Percentiles rank a stretch among this genome's conserved stretches.
Conservation (phyloP, 768 basidiomycete species). For the Trametes elegans region DNA sequence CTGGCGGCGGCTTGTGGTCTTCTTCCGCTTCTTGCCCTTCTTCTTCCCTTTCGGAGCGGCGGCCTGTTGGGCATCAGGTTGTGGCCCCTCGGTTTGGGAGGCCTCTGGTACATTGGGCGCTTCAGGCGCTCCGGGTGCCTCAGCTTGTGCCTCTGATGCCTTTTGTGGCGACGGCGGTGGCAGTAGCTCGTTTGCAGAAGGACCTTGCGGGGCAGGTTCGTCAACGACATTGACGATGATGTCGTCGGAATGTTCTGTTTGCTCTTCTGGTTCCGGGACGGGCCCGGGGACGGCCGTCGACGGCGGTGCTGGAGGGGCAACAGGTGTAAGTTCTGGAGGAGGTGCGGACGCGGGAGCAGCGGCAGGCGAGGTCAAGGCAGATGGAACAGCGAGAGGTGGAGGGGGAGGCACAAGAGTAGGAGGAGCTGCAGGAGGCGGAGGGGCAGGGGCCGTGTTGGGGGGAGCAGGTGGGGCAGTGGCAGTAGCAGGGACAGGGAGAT, state of each 20-base stretch:
- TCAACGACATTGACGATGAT: neutral
- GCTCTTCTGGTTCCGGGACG: too few relatives aligned
- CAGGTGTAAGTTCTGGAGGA: neutral
- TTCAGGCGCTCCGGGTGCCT: slow-evolving; percentile 6
- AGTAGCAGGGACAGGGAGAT: neutral
- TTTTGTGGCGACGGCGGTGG: too few relatives aligned
- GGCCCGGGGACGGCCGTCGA: too few relatives aligned
- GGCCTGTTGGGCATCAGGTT: slow-evolving; percentile 2
- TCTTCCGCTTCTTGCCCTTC: slow-evolving; percentile 20
- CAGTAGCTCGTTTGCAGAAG: too few relatives aligned
- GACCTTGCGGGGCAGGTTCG: too few relatives aligned
- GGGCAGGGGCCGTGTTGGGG: neutral
- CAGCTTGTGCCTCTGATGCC: slow-evolving; percentile 10
- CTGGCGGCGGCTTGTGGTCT: neutral
- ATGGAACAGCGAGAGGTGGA: neutral
- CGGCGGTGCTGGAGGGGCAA: neutral
- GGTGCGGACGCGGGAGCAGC: neutral
- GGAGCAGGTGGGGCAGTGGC: neutral
- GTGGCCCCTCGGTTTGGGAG: too few relatives aligned
- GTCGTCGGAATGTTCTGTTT: too few relatives aligned
- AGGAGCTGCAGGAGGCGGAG: neutral
- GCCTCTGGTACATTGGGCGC: too few relatives aligned
- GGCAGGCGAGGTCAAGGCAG: too few relatives aligned
- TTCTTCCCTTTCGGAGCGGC: slow-evolving; percentile 17
- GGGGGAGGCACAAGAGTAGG: neutral